Base-by-base conservation (phyloP, 2,329 filamentous ascomycete species). In the Claviceps sp. region DNA sequence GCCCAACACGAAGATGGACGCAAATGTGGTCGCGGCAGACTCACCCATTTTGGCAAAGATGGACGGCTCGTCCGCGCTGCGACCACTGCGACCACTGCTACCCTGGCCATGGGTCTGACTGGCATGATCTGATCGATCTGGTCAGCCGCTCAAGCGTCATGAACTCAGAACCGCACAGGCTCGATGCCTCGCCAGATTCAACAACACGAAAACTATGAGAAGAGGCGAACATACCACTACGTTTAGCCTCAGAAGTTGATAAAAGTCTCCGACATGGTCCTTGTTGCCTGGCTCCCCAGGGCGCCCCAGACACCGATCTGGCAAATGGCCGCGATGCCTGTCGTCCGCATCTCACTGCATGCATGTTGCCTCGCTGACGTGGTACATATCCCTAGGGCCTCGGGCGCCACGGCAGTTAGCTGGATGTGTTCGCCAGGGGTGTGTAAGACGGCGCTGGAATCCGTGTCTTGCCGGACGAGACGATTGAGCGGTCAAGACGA, bases 21-120 rank as follows among this genome's bases (percentile, higher is more conserved):
- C 84, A 54, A 88, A 76, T 0, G 86, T 89, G 0, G 87, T 89
- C 8, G 81, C 82, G 2, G 85, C 86, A 5, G 83, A 74, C 65
- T 91, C 87, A 51, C 81, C 68, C 80, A 89, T 87, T 62, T 84
- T 87, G 41, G 71, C 67, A 3, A 69, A 58, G 9, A 79, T 58
- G 1, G 70, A 65, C 20, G 67, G 65, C 49, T 70, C 67, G 34
- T 53, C 52, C 26, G 54, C 36, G 38, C 40, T 46, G 51, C 45
- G 47, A 20, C 46, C 34, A 40, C 41, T 26, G 16, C 40, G 3
- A n/a, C 22, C 44, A 37, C 49, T 9, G 22, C 22, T 34, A 5
- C 24, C 24, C 16, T 41, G 14, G 20, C 24, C 38, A 13, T 36
- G 16, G 2, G 34, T 38, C 20, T 40, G 45, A 5, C 18, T 44